Base-by-base conservation (phyloP, 257 asterid species). In the Solanum acaule region DNA sequence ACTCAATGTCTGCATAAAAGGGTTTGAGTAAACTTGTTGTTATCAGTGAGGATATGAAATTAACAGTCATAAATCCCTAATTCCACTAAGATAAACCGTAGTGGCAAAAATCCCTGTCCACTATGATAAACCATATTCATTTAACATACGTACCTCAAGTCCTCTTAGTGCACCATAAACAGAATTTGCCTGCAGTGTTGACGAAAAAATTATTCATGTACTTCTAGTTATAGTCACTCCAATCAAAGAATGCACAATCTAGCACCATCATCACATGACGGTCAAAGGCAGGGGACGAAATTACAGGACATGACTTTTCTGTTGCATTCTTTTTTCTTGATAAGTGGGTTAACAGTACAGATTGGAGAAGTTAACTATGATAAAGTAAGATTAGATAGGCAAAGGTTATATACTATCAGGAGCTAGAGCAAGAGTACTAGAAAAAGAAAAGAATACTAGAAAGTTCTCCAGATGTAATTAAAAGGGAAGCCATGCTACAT, bases 91-190 rank as follows among this genome's bases (percentile, higher is more conserved):
- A 40, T 9, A 44, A 79, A 44, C 34, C 59, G 11, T 8, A 73
- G 82, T 20, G 46, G 46, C 82, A 73, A 18, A 73, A 5, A 73
- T 10, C 29, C 46, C 16, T 20, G 82, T 73, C 15, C 79, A 72
- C 84, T 1, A 40, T 40, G 84, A 42, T n/a, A n/a, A 77, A 38
- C 59, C 79, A 67, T 71, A 31, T 37, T 72, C 27, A 20, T 73
- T 46, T 56, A 56, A 18, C 34, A 44, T 81, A 49, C 89, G 86
- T 93, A 96, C 99, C 99, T 96, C 99, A 84, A 96, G 92, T 35
- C 97, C 99, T 84, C 94, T 96, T 84, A 96, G 88, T 49, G 96
- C 98, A 35, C 99, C 99, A 88, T 92, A 96, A 75, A 96, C 93
- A 77, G 98, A 81, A 89, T 95, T 94, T 85, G 99, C 98, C 99